Evolutionary conservation across 2,329 filamentous ascomycete genomes (phyloP), one percentile per base, ranked within the genome.

Genomic region (Paecilomyces dactylethromorphus): DNA sequence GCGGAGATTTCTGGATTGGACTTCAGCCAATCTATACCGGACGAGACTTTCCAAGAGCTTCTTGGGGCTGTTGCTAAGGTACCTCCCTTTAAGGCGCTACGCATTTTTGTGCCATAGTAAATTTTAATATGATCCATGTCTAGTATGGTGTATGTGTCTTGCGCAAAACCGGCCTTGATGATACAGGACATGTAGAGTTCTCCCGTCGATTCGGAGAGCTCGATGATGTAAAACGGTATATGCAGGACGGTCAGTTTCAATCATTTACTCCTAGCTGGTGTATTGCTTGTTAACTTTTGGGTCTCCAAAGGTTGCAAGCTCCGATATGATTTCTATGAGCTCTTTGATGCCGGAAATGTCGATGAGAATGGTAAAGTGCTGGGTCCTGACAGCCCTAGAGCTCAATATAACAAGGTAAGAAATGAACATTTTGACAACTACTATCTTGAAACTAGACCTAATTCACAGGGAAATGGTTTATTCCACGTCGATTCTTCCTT

Each of bases 281-380:
- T 6, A 5, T 5, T 26, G 3, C 24, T 26, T 26, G 5, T 26
- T 26, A 5, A 5, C 24, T 26, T 26, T 26, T 26, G 13, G 33
- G 15, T 12, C 5, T 13, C n/a, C 12, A 39, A 39, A 10, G 81
- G 79, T 13, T 76, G 80, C 52, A 75, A 77, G 64, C 74, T 78
- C 59, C 78, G 82, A 18, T 79, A 81, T 61, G 64, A 69, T 1
- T 75, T 80, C 60, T 71, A 76, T 51, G 79, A 85, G 66, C 76
- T 86, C 0, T 85, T 85, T 66, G 84, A 86, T 62, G 82, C 81
- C 0, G 76, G 80, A 55, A 86, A 86, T 66, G 70, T 84, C 13
- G 77, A 82, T 56, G 73, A 74, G 1, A 76, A 82, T 51, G 79
- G 78, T 49, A 68, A 69, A 1, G 63, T 81, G 1, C 71, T 81